Evolutionary conservation across 179 eudicot genomes (phyloP).

Genomic region (Patellifolia procumbens): DNA sequence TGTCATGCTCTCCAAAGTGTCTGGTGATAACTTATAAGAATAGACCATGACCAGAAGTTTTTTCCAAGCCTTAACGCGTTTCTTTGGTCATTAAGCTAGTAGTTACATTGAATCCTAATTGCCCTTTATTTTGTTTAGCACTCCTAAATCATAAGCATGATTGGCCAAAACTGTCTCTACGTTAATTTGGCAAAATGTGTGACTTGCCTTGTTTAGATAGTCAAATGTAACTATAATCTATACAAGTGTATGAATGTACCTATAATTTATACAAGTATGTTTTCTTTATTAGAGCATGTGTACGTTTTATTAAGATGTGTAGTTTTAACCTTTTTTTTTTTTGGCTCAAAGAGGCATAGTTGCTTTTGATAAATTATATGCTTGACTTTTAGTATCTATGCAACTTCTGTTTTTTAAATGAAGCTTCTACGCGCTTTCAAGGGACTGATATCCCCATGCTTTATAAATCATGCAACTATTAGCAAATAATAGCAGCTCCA

Average conservation of each 20-base stretch:
- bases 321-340: no score
- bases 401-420: constrained; percentile 16
- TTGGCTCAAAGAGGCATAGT: not conserved
- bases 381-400: constrained; percentile 35
- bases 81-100: constrained; percentile 7
- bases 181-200: not conserved
- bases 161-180: not conserved
- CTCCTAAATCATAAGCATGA: not conserved
- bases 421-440: constrained; percentile 36
- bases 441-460: not conserved
- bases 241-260: not conserved
- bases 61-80: constrained; percentile 26
- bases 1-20: constrained; percentile 6
- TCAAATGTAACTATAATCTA: not conserved
- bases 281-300: constrained; percentile 4
- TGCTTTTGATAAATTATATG: not conserved
- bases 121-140: not conserved
- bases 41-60: constrained; percentile 20
- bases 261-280: not conserved
- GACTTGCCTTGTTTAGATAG: constrained; percentile 7
- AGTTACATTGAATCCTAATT: not conserved
- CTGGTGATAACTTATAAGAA: constrained; percentile 18
- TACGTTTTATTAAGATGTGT: not conserved
- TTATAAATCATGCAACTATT: constrained; percentile 19
- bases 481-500: constrained; percentile 30